Conservation (phyloP, 2,329 filamentous ascomycete species). For the Ceratocystis huliohia region DNA sequence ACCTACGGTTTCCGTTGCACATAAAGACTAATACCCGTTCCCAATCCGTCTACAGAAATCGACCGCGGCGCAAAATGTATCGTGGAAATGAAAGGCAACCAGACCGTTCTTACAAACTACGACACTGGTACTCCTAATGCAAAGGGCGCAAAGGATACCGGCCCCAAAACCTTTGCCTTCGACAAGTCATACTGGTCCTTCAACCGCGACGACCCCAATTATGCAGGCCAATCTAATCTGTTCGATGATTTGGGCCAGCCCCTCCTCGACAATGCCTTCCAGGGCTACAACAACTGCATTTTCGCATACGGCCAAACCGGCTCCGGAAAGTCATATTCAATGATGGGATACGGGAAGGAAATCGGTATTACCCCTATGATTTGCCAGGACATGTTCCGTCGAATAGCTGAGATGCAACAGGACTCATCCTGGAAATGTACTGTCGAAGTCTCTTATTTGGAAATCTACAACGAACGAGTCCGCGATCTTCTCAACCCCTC, state of each 20-base stretch:
- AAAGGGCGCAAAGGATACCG: conserved; percentile 59
- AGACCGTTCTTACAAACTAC: conserved; percentile 74
- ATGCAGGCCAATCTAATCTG: conserved; percentile 79
- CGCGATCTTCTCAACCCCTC: conserved; percentile 88
- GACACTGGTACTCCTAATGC: conserved; percentile 62
- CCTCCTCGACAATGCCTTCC: conserved; percentile 91
- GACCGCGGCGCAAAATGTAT: conserved; percentile 92
- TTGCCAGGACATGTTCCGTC: conserved; percentile 92
- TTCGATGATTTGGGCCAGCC: conserved; percentile 81
- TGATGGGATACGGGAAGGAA: conserved; percentile 99
- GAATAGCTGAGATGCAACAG: conserved; percentile 57
- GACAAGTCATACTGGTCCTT: conserved; percentile 99
- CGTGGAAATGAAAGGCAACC: conserved; percentile 86
- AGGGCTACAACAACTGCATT: conserved; percentile 99
- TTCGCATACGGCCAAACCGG: conserved; percentile 98
- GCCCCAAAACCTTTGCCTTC: conserved; percentile 81
- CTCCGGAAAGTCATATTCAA: conserved; percentile 96
- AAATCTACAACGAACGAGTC: conserved; percentile 98
- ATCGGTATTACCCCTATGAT: conserved; percentile 92
- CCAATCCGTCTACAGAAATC: conserved; percentile 47
- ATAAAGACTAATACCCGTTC: background rate
- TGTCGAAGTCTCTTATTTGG: conserved; percentile 93
- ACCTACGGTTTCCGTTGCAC: no score
- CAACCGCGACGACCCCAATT: conserved; percentile 64
- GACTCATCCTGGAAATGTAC: conserved; percentile 76